Evolutionary conservation across 768 basidiomycete species (phyloP).

Genomic region (Tricholoma saponaceum): DNA sequence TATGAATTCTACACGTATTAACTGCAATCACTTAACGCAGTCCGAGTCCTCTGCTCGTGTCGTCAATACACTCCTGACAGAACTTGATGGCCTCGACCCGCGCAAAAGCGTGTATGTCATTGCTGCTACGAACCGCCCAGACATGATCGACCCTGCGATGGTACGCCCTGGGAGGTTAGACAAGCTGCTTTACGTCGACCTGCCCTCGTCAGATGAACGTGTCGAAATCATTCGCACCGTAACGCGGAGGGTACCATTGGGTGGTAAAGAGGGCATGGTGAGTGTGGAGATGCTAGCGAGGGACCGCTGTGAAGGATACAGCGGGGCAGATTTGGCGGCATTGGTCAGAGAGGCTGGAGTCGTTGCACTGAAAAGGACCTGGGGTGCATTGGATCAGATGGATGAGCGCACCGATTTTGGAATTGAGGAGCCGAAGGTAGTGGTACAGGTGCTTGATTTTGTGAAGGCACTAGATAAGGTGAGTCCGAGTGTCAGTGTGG

Average conservation of each 20-base stretch:
- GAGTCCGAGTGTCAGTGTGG: slow-evolving; percentile 76
- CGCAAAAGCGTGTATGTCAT: slow-evolving; percentile 90
- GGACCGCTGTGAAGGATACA: slow-evolving; percentile 78
- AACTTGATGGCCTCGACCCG: slow-evolving; percentile 87
- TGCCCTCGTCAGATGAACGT: slow-evolving; percentile 70
- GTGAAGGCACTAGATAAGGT: slow-evolving; percentile 71
- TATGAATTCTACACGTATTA: neutral
- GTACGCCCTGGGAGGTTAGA: slow-evolving; percentile 94
- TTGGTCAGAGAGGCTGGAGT: slow-evolving; percentile 90
- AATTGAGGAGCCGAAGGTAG: slow-evolving; percentile 27
- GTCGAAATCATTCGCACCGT: slow-evolving; percentile 82
- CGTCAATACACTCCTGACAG: slow-evolving; percentile 91
- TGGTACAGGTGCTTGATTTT: slow-evolving; percentile 69
- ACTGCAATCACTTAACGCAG: slow-evolving; percentile 30
- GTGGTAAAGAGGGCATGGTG: slow-evolving; percentile 20
- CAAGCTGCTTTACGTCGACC: slow-evolving; percentile 90
- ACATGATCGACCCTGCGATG: slow-evolving; percentile 98
- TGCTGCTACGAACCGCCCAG: slow-evolving; percentile 91
- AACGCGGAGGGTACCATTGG: slow-evolving; percentile 66
- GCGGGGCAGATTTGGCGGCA: slow-evolving; percentile 87
- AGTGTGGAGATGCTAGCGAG: slow-evolving; percentile 46
- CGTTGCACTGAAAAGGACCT: slow-evolving; percentile 62
- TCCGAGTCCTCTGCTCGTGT: slow-evolving; percentile 93
- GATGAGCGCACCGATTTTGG: slow-evolving; percentile 27
- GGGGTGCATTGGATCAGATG: slow-evolving; percentile 66